Conservation (phyloP, 2,329 filamentous ascomycete genomes). For the Penicillium sp. region DNA sequence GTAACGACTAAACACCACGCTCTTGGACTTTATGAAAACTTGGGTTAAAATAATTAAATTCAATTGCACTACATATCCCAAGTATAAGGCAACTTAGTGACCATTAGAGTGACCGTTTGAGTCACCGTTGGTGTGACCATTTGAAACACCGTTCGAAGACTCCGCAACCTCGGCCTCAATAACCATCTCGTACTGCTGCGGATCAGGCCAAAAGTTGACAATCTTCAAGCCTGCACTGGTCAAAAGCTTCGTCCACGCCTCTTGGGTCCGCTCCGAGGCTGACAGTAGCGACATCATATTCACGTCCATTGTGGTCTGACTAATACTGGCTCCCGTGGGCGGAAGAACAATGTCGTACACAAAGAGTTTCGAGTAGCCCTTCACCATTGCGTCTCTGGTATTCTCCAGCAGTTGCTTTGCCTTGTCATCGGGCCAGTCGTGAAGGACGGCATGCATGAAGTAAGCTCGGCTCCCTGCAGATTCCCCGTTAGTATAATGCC, state of each 20-base stretch:
- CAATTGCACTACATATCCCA: not conserved
- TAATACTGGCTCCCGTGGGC: not conserved
- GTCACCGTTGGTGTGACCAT: not conserved
- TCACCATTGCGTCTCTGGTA: not conserved
- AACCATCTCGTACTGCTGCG: not conserved
- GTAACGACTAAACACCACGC: no score
- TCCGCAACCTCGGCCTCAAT: not conserved
- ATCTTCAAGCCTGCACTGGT: not conserved
- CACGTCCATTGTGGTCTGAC: not conserved
- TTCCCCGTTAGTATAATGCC: not conserved
- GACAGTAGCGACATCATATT: not conserved
- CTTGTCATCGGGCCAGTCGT: not conserved
- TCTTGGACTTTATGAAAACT: no score
- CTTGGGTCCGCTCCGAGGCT: not conserved
- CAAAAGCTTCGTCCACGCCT: not conserved
- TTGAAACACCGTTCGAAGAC: not conserved
- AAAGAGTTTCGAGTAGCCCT: not conserved
- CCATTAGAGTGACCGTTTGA: not conserved
- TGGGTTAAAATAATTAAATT: no score
- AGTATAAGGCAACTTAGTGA: not conserved
- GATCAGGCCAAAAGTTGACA: not conserved
- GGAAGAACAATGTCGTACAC: not conserved
- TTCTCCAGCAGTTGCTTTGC: not conserved
- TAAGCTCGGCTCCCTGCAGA: not conserved
- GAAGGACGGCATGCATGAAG: not conserved